These are phyloP conservation scores for Ceratobasidium sp. DNA, from an alignment of 1,284 basidiomycete genomes.

Conservation along the genomic window DNA sequence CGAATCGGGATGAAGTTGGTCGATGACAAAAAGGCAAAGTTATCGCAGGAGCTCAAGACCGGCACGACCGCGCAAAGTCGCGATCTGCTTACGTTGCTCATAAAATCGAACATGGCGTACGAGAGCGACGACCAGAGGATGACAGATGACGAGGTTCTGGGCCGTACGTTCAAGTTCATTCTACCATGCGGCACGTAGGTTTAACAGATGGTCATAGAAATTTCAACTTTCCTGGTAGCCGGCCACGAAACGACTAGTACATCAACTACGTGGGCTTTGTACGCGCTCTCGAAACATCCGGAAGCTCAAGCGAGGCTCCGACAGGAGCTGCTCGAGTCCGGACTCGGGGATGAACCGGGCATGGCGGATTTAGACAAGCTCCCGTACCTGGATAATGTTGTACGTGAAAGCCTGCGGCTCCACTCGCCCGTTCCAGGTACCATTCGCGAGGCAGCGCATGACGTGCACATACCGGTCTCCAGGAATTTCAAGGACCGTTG, in stretches of 20 bases:
- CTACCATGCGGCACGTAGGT: too few species aligned
- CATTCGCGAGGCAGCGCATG: constrained; percentile 51
- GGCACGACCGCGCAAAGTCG: constrained; percentile 51
- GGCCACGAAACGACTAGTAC: constrained; percentile 43
- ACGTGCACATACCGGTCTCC: constrained; percentile 57
- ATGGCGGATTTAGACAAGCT: constrained; percentile 57
- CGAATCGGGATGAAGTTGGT: constrained; percentile 56
- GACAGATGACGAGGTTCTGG: constrained; percentile 46
- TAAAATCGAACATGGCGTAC: constrained; percentile 59
- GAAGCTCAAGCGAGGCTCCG: constrained; percentile 76
- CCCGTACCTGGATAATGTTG: constrained; percentile 58
- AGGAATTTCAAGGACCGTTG: constrained; percentile 60
- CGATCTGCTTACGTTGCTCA: constrained; percentile 46
- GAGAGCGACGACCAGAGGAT: constrained; percentile 52
- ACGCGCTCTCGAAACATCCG: constrained; percentile 68
- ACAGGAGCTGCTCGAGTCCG: constrained; percentile 67
- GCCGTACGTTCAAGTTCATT: constrained; percentile 32
- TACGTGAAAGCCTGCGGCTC: constrained; percentile 55
- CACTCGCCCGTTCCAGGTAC: constrained; percentile 51
- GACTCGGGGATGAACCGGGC: constrained; percentile 60
- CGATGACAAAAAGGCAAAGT: constrained; percentile 55
- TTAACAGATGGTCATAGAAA: not conserved
- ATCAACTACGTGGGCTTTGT: constrained; percentile 68
- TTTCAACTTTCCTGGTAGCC: constrained; percentile 13
- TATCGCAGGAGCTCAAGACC: constrained; percentile 25